A percentile compares a stretch with the other conserved stretches of the same genome.
Evolutionary conservation across 2,329 filamentous ascomycete species (phyloP).

Genomic region (Neofusicoccum sp.): DNA sequence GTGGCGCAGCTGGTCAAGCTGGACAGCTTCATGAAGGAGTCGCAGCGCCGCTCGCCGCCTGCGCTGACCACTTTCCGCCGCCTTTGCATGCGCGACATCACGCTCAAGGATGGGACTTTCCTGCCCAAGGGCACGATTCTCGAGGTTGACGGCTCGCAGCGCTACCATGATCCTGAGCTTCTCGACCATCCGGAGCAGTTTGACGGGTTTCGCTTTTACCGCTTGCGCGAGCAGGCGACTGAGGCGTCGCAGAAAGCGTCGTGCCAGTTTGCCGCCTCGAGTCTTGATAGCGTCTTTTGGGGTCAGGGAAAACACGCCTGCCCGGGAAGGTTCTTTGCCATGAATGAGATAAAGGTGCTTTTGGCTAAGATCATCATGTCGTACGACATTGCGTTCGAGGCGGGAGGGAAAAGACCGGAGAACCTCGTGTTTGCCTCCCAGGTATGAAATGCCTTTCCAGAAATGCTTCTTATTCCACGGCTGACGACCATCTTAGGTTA

Average conservation of each 20-base stretch:
- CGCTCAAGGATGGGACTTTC: conserved; percentile 27
- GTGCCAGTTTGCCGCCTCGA: conserved; percentile 19
- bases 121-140: conserved; percentile 20
- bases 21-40: conserved; percentile 36
- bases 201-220: conserved; percentile 19
- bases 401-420: too few species aligned
- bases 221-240: conserved; percentile 18
- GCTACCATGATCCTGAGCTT: background rate
- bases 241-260: conserved; percentile 9
- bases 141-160: background rate
- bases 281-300: conserved; percentile 22
- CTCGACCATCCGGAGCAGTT: background rate
- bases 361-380: conserved; percentile 21
- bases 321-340: conserved; percentile 21
- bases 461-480: too few species aligned
- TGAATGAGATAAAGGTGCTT: conserved; percentile 21
- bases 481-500: too few species aligned
- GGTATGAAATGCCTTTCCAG: too few species aligned
- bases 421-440: too few species aligned
- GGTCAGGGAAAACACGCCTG: conserved; percentile 21
- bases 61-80: background rate
- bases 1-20: conserved; percentile 30
- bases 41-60: conserved; percentile 22
- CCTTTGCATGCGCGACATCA: background rate
- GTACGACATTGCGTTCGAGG: too few species aligned